Percentiles rank a stretch among this genome's conserved stretches.
Conservation (phyloP, 2,329 filamentous ascomycete genomes). For the Fusarium transvaalense region DNA sequence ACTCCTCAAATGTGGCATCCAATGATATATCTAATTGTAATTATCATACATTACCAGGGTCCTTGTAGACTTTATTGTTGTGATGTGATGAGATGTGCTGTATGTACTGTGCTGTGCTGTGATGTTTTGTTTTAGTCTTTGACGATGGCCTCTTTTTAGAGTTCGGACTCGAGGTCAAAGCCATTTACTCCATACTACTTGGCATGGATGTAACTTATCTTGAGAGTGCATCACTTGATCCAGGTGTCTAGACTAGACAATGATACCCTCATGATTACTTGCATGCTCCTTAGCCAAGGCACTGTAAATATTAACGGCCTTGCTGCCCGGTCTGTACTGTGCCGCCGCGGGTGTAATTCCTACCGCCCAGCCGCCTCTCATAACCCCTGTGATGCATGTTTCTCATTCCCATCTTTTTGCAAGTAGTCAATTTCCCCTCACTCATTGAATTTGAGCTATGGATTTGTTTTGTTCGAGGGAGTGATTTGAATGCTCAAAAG, state of each 20-base stretch:
- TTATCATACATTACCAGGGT: slow-evolving; percentile 28
- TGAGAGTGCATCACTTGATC: not conserved
- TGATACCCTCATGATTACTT: slow-evolving; percentile 29
- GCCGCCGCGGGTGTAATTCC: slow-evolving; percentile 38
- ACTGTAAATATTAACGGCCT: slow-evolving; percentile 9
- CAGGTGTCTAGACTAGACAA: slow-evolving; percentile 2
- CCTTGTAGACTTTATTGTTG: slow-evolving; percentile 5
- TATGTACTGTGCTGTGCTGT: not conserved
- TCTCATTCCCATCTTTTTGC: slow-evolving; percentile 2
- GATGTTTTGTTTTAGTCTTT: slow-evolving; percentile 6
- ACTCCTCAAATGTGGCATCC: slow-evolving; percentile 16
- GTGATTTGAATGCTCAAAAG: not conserved
- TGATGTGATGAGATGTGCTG: not conserved
- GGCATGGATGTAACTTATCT: not conserved
- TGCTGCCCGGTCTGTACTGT: slow-evolving; percentile 14
- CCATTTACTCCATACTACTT: not conserved
- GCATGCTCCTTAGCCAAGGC: slow-evolving; percentile 21
- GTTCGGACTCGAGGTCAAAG: not conserved
- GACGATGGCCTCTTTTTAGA: slow-evolving; percentile 14
- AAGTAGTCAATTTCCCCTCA: not conserved
- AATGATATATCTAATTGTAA: slow-evolving; percentile 37
- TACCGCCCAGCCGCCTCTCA: slow-evolving; percentile 36
- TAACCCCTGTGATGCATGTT: slow-evolving; percentile 19
- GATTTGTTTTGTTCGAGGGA: not conserved
- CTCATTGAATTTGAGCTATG: not conserved